phyloP scores from a whole-genome alignment of 805 yeast genomes.

The Spathaspora boniae region DNA sequence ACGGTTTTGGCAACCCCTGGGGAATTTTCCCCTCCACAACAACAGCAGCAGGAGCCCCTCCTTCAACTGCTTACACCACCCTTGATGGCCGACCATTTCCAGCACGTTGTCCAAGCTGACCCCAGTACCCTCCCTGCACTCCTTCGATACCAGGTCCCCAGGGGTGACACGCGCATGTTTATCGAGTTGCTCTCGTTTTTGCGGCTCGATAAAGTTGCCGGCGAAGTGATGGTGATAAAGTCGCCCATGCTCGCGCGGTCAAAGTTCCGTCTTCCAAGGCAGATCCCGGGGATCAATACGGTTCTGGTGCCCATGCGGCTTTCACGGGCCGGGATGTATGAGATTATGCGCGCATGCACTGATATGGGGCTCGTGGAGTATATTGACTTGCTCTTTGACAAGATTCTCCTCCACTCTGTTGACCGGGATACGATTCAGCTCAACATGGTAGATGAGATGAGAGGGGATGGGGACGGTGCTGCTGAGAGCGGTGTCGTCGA shows the following conservation, averaged over 20 bases:
- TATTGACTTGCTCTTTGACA: constrained; percentile 32
- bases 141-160: constrained; percentile 20
- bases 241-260: constrained; percentile 22
- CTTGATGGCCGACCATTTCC: constrained; percentile 19
- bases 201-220: constrained; percentile 21
- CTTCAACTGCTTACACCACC: constrained; percentile 12
- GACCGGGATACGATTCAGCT: constrained; percentile 9
- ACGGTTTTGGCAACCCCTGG: constrained; percentile 18
- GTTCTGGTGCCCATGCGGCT: constrained; percentile 15
- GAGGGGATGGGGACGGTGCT: too few species aligned
- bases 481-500: constrained; percentile 11
- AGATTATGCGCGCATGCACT: constrained; percentile 27
- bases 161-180: constrained; percentile 18
- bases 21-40: too few species aligned
- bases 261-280: constrained; percentile 11
- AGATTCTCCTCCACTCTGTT: constrained; percentile 24
- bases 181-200: constrained; percentile 24
- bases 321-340: constrained; percentile 18
- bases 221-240: constrained; percentile 21
- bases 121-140: constrained; percentile 29
- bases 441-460: constrained; percentile 3
- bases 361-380: constrained; percentile 22
- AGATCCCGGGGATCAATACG: constrained; percentile 11
- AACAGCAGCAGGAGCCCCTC: constrained; percentile 15
- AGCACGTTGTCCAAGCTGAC: constrained; percentile 21